phyloP scores from a whole-genome alignment of 345 rosid species.

The Eutrema yunnanense region DNA sequence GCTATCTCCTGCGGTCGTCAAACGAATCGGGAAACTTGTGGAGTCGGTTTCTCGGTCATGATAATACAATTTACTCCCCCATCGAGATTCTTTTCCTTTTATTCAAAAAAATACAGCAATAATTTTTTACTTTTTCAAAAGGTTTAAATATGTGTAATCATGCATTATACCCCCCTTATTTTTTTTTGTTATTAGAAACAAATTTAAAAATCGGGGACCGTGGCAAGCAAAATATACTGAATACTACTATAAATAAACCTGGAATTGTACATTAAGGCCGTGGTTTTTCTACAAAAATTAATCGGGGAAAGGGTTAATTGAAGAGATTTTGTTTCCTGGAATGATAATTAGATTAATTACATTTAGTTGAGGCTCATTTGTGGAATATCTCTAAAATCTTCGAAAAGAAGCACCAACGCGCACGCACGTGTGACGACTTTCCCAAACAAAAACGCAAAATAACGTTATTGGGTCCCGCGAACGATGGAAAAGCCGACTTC shows the following conservation, averaged over 20 bases:
- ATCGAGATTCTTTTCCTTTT: not conserved
- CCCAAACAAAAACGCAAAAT: conserved; percentile 21
- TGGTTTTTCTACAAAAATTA: not conserved
- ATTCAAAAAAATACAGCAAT: not conserved
- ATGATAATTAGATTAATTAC: not conserved
- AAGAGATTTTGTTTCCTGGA: not conserved
- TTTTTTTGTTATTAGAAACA: not conserved
- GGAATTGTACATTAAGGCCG: not conserved
- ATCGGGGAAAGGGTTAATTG: not conserved
- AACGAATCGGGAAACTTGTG: conserved; percentile 72
- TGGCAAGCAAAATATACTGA: not conserved
- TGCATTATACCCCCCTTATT: not conserved
- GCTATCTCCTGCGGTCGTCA: conserved; percentile 63
- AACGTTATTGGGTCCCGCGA: conserved; percentile 27
- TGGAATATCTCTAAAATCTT: conserved; percentile 19
- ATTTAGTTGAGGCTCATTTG: not conserved
- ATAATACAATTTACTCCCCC: conserved; percentile 3
- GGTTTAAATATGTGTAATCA: conserved; percentile 1
- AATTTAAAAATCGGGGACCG: not conserved
- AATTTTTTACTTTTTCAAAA: conserved; percentile 15
- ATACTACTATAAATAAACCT: conserved; percentile 1
- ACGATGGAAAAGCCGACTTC: conserved; percentile 16
- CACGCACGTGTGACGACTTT: conserved; percentile 34
- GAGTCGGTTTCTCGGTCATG: conserved; percentile 75
- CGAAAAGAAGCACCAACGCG: conserved; percentile 29